Conservation (phyloP, 306 rosid genomes). For the Elaeagnus macrophylla region DNA sequence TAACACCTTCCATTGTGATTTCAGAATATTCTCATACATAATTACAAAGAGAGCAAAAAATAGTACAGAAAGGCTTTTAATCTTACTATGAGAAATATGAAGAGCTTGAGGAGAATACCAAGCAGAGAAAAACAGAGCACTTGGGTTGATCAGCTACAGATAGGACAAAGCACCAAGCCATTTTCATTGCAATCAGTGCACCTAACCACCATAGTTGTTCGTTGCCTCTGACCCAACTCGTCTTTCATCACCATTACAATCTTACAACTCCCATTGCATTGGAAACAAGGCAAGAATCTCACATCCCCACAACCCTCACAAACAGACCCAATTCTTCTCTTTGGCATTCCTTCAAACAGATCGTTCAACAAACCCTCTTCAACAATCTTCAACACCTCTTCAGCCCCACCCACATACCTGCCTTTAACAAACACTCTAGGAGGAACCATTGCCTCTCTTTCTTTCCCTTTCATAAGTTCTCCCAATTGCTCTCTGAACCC, state of each 20-base stretch:
- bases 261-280: slow-evolving; percentile 73
- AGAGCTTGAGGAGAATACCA: no score
- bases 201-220: slow-evolving; percentile 26
- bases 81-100: no score
- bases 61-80: no score
- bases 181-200: slow-evolving; percentile 82
- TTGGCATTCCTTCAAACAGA: slow-evolving; percentile 67
- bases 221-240: slow-evolving; percentile 2
- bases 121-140: no score
- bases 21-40: no score
- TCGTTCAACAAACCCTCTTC: slow-evolving; percentile 71
- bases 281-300: slow-evolving; percentile 52
- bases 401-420: slow-evolving; percentile 88
- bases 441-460: slow-evolving; percentile 37
- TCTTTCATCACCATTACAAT: slow-evolving; percentile 24
- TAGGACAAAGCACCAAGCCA: slow-evolving; percentile 69
- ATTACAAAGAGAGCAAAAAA: no score
- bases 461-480: slow-evolving; percentile 48
- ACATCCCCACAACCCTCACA: slow-evolving; percentile 59
- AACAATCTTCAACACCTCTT: slow-evolving; percentile 67
- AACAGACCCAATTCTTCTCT: slow-evolving; percentile 17
- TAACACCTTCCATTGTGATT: no score
- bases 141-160: slow-evolving; percentile 41
- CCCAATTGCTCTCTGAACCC: slow-evolving; percentile 79
- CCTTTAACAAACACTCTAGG: slow-evolving; percentile 88